Conservation (phyloP, 1,284 basidiomycete species). For the Crepidotus sp. region DNA sequence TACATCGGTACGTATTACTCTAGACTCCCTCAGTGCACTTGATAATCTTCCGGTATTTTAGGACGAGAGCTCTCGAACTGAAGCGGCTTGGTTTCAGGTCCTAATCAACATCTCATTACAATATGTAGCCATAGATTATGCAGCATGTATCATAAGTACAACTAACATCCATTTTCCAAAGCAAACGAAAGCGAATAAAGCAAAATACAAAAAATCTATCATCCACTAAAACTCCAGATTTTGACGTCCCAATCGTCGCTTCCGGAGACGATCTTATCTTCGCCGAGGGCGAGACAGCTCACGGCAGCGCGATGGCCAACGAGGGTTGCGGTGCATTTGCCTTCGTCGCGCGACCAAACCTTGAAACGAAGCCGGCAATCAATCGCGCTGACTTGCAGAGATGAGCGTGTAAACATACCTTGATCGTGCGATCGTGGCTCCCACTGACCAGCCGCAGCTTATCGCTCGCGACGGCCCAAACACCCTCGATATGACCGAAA, state of each 20-base stretch:
- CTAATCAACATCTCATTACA: neutral
- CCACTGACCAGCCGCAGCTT: constrained; percentile 87
- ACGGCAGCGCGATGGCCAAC: constrained; percentile 94
- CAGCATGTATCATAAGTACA: neutral
- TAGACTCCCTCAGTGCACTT: neutral
- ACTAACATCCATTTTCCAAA: constrained; percentile 4
- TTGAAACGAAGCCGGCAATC: constrained; percentile 23
- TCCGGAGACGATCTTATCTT: constrained; percentile 94
- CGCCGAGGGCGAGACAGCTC: constrained; percentile 83
- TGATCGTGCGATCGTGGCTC: constrained; percentile 89
- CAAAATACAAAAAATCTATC: neutral
- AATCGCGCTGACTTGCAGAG: constrained; percentile 11
- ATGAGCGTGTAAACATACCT: constrained; percentile 41
- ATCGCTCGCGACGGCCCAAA: constrained; percentile 93
- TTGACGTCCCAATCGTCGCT: constrained; percentile 82
- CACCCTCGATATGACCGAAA: constrained; percentile 96
- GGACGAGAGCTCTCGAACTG: constrained; percentile 9
- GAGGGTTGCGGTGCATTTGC: constrained; percentile 81
- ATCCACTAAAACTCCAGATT: constrained; percentile 63
- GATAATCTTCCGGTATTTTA: neutral
- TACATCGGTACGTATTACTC: constrained; percentile 18
- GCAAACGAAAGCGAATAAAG: constrained; percentile 4
- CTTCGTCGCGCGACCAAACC: constrained; percentile 93
- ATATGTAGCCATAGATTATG: constrained; percentile 8
- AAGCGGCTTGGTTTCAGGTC: constrained; percentile 9